A percentile compares a stretch with the other conserved stretches of the same genome.
phyloP scores from a whole-genome alignment of 345 rosid species.

The Populus deltoides region DNA sequence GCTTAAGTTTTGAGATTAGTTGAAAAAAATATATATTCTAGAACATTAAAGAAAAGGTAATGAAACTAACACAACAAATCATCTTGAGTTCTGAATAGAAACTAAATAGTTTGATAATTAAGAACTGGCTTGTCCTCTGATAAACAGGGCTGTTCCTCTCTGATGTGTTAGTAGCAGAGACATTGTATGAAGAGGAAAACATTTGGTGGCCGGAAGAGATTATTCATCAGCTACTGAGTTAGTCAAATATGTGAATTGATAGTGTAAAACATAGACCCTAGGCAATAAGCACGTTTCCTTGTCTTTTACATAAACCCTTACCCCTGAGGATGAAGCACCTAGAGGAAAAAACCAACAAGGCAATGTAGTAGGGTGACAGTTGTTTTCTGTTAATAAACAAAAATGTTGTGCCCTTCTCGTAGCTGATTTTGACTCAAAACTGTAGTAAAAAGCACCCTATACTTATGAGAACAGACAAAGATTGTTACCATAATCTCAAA shows the following conservation, averaged over 20 bases:
- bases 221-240: too few relatives aligned
- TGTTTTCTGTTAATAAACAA: background rate
- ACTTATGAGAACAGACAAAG: background rate
- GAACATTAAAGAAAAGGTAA: too few relatives aligned
- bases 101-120: too few relatives aligned
- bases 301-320: background rate
- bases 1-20: too few relatives aligned
- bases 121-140: too few relatives aligned
- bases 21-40: too few relatives aligned
- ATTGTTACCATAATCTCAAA: background rate
- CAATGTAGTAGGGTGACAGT: background rate
- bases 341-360: background rate
- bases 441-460: background rate
- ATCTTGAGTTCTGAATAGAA: too few relatives aligned
- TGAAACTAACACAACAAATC: too few relatives aligned
- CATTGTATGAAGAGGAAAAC: background rate
- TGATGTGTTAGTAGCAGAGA: background rate
- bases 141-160: background rate
- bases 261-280: background rate
- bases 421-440: too few relatives aligned
- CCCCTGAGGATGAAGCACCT: background rate
- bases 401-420: background rate
- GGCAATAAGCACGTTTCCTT: background rate
- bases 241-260: background rate
- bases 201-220: background rate